Percentiles rank a stretch among this genome's conserved stretches.
These are phyloP conservation scores for Sutorius australiensis DNA, from an alignment of 768 basidiomycete species.

Conservation along the genomic window DNA sequence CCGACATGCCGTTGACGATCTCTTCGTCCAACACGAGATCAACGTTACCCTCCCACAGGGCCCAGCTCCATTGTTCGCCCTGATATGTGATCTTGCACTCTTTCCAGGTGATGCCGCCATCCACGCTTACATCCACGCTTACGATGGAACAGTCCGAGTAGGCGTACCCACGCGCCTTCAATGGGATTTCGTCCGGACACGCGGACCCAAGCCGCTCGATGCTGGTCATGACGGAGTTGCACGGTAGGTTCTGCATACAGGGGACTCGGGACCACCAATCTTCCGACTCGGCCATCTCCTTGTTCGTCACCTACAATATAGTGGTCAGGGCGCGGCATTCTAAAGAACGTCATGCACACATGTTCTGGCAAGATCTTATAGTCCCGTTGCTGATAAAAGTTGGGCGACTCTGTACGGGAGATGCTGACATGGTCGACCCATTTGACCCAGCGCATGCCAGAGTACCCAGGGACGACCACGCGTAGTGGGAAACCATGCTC, in stretches of 20 bases:
- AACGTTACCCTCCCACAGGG: conserved; percentile 59
- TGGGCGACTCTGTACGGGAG: conserved; percentile 52
- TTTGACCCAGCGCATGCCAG: conserved; percentile 74
- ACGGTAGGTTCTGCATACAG: conserved; percentile 52
- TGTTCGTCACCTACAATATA: conserved; percentile 21
- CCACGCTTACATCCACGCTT: conserved; percentile 47
- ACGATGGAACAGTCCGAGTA: conserved; percentile 46
- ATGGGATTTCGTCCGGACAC: conserved; percentile 21
- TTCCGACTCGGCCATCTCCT: conserved; percentile 23
- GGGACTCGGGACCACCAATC: conserved; percentile 53
- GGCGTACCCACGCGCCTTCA: conserved; percentile 53
- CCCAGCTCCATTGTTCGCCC: conserved; percentile 70
- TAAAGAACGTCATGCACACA: conserved; percentile 10
- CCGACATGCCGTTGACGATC: conserved; percentile 12
- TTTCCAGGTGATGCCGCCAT: conserved; percentile 51
- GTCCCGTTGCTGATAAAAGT: conserved; percentile 70
- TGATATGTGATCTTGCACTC: conserved; percentile 53
- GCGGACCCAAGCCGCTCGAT: conserved; percentile 7
- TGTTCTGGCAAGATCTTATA: conserved; percentile 61
- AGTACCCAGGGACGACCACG: conserved; percentile 62
- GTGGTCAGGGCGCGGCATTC: not conserved
- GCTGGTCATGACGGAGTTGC: conserved; percentile 57
- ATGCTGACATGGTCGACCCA: conserved; percentile 64
- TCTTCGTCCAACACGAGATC: conserved; percentile 25
- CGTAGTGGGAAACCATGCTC: conserved; percentile 67